Percentiles rank a stretch among this genome's conserved stretches.
These are phyloP conservation scores for Brasenia schreberi DNA, from an alignment of 164 flowering plant genomes.

Conservation along the genomic window DNA sequence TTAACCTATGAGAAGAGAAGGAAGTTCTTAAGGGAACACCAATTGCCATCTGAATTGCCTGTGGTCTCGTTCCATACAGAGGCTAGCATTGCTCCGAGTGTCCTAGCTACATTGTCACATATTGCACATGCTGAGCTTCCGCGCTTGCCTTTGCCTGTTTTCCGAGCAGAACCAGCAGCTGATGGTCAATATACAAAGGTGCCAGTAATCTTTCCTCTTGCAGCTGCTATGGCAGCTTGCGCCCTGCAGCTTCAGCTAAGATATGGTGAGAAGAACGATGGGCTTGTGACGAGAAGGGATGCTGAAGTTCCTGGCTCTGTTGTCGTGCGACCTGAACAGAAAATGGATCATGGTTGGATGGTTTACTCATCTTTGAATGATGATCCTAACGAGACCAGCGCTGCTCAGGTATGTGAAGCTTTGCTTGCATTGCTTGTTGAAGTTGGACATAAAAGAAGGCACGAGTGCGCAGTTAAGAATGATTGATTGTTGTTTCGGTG, in stretches of 20 bases:
- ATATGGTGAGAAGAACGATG: conserved; percentile 89
- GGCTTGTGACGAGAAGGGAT: conserved; percentile 91
- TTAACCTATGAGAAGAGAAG: conserved; percentile 76
- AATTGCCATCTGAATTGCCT: conserved; percentile 65
- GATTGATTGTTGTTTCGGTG: conserved; percentile 19
- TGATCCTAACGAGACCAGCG: conserved; percentile 56
- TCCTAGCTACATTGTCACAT: conserved; percentile 68
- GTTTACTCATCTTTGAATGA: conserved; percentile 69
- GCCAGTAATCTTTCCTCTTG: conserved; percentile 80
- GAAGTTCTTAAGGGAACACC: conserved; percentile 57
- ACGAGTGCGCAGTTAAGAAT: conserved; percentile 31
- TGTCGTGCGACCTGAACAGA: conserved; percentile 65
- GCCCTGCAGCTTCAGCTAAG: conserved; percentile 76
- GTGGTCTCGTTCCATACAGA: conserved; percentile 87
- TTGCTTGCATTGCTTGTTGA: conserved; percentile 67
- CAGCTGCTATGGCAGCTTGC: conserved; percentile 93
- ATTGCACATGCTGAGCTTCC: conserved; percentile 94
- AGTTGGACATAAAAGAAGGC: conserved; percentile 45
- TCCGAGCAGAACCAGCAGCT: conserved; percentile 4
- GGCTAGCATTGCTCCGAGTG: conserved; percentile 67
- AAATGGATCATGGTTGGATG: conserved; percentile 97
- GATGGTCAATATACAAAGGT: conserved; percentile 45
- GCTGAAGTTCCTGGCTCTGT: conserved; percentile 95
- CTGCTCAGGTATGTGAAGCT: conserved; percentile 91
- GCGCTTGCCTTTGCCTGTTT: conserved; percentile 19